phyloP scores from a whole-genome alignment of 2,329 filamentous ascomycete species.

The Aureobasidium sp. region DNA sequence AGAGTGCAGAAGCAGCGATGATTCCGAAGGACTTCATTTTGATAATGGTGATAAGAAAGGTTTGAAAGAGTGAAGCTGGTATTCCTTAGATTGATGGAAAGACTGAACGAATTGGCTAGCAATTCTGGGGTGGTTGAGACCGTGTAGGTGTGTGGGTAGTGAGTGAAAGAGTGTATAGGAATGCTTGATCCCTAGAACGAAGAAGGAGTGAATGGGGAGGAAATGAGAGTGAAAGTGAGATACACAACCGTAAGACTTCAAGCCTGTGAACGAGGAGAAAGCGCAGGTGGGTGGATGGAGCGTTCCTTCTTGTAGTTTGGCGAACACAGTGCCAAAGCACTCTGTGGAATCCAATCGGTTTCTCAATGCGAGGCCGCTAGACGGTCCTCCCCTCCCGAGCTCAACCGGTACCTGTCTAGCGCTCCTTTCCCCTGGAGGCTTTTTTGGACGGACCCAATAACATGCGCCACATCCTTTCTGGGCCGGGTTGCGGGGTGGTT shows the following conservation, averaged over 20 bases:
- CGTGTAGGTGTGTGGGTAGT: slow-evolving; percentile 1
- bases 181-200: slow-evolving; percentile 13
- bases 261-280: slow-evolving; percentile 8
- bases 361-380: slow-evolving; percentile 6
- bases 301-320: slow-evolving; percentile 6
- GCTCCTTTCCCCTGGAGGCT: slow-evolving; percentile 1
- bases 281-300: not conserved
- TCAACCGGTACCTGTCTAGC: slow-evolving; percentile 9
- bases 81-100: not conserved
- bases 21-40: slow-evolving; percentile 29
- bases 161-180: slow-evolving; percentile 12
- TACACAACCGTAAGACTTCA: slow-evolving; percentile 12
- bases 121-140: slow-evolving; percentile 6
- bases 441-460: not conserved
- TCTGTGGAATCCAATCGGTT: slow-evolving; percentile 6
- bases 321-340: not conserved
- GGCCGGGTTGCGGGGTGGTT: slow-evolving; percentile 4
- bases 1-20: slow-evolving; percentile 16
- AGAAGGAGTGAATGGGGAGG: slow-evolving; percentile 11
- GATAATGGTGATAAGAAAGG: slow-evolving; percentile 8
- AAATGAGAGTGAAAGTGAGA: slow-evolving; percentile 4
- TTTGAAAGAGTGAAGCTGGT: not conserved
- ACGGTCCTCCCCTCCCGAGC: slow-evolving; percentile 7
- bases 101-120: slow-evolving; percentile 13
- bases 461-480: not conserved